Conservation (phyloP, 805 yeast genomes). For the Wickerhamomyces silvicola region DNA sequence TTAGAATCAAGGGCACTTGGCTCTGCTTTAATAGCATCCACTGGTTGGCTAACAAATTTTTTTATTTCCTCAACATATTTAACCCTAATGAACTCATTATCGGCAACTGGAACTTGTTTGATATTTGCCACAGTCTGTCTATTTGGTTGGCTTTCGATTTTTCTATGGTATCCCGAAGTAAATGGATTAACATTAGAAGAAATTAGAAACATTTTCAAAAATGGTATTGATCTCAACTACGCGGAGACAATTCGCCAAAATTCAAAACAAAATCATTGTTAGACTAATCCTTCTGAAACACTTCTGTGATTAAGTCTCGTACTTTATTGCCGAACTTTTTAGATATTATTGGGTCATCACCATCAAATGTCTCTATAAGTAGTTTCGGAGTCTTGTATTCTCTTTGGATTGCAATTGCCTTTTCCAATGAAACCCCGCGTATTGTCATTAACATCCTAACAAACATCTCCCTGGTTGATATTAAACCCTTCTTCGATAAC, state of each 20-base stretch:
- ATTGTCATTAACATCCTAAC: slow-evolving; percentile 71
- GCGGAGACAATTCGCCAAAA: slow-evolving; percentile 3
- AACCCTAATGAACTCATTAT: slow-evolving; percentile 24
- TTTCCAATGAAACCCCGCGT: slow-evolving; percentile 77
- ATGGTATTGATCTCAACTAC: slow-evolving; percentile 33
- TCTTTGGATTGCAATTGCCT: slow-evolving; percentile 72
- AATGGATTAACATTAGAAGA: slow-evolving; percentile 38
- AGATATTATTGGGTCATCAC: slow-evolving; percentile 14
- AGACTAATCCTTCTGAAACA: slow-evolving; percentile 9
- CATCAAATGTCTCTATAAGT: slow-evolving; percentile 44
- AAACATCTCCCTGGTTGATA: slow-evolving; percentile 71
- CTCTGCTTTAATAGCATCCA: slow-evolving; percentile 34
- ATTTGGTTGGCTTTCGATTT: slow-evolving; percentile 34
- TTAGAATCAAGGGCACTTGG: slow-evolving; percentile 36
- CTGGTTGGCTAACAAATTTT: slow-evolving; percentile 36
- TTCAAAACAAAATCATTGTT: background rate
- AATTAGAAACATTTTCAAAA: slow-evolving; percentile 31
- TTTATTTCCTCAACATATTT: slow-evolving; percentile 31
- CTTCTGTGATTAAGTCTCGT: slow-evolving; percentile 14
- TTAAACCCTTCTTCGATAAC: slow-evolving; percentile 61
- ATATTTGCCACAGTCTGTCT: slow-evolving; percentile 28
- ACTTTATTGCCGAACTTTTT: slow-evolving; percentile 27
- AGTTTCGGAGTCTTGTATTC: slow-evolving; percentile 62
- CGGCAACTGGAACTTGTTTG: slow-evolving; percentile 27
- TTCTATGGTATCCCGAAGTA: slow-evolving; percentile 37